Conservation (phyloP, 2,329 filamentous ascomycete species). For the Fusarium sp. region DNA sequence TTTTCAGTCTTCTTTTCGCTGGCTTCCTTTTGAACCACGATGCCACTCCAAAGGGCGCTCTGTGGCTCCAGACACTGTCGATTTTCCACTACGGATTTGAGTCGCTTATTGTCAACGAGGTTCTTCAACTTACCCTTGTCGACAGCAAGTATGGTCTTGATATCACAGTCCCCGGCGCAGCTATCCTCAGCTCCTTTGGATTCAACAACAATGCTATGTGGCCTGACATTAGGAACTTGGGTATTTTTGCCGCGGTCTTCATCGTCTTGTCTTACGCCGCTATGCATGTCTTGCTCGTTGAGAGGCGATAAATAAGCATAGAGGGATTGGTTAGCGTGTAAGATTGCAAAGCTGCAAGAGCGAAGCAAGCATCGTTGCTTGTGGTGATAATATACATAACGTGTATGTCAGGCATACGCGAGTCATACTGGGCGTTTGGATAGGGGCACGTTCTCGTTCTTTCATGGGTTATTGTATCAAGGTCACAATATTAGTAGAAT, state of each 20-base stretch:
- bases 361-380: background rate
- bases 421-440: conserved; percentile 32
- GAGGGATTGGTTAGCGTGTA: conserved; percentile 1
- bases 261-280: conserved; percentile 89
- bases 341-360: conserved; percentile 8
- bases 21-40: conserved; percentile 95
- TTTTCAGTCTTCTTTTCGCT: conserved; percentile 95
- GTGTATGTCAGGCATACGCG: background rate
- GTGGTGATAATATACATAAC: conserved; percentile 12
- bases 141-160: conserved; percentile 97
- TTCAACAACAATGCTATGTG: conserved; percentile 91
- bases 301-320: conserved; percentile 68
- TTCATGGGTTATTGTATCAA: conserved; percentile 3
- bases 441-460: conserved; percentile 2
- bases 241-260: conserved; percentile 84
- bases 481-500: conserved; percentile 11
- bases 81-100: conserved; percentile 99
- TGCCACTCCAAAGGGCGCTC: conserved; percentile 84
- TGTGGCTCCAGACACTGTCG: conserved; percentile 93
- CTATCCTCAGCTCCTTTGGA: conserved; percentile 93
- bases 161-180: conserved; percentile 94
- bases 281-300: conserved; percentile 93
- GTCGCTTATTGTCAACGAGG: conserved; percentile 96
- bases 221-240: conserved; percentile 85
- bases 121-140: conserved; percentile 86